These are phyloP conservation scores for Penicillium sp. DNA, from an alignment of 2,329 filamentous ascomycete genomes.

Conservation along the genomic window DNA sequence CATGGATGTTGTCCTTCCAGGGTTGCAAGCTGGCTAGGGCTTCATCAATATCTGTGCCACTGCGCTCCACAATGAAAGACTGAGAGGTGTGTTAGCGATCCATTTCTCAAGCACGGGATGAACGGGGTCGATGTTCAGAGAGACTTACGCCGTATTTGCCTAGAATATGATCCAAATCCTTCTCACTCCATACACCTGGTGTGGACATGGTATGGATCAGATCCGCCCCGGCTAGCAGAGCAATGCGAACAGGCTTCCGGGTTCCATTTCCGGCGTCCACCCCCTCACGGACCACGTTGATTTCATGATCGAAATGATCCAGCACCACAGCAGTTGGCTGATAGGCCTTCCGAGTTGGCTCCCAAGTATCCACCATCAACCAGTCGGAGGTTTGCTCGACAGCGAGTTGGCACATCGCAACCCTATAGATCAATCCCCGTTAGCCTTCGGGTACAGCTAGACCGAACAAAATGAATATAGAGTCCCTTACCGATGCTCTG, in stretches of 20 bases:
- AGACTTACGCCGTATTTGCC: slow-evolving; percentile 66
- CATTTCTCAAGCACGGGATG: neutral
- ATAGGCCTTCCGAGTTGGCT: slow-evolving; percentile 80
- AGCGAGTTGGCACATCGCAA: slow-evolving; percentile 84
- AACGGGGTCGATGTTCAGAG: neutral
- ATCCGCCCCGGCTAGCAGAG: slow-evolving; percentile 76
- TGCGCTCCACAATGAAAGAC: slow-evolving; percentile 82
- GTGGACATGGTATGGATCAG: slow-evolving; percentile 71
- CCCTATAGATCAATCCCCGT: slow-evolving; percentile 38
- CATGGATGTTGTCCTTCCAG: slow-evolving; percentile 82
- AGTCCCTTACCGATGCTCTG: slow-evolving; percentile 59
- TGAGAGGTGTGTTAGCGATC: slow-evolving; percentile 14
- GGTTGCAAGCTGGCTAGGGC: slow-evolving; percentile 76
- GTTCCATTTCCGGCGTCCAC: slow-evolving; percentile 65
- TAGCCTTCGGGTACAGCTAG: neutral
- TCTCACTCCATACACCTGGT: slow-evolving; percentile 72
- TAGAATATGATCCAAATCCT: slow-evolving; percentile 84
- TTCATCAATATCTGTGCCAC: slow-evolving; percentile 83
- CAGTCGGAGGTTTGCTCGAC: slow-evolving; percentile 69
- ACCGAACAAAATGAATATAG: neutral
- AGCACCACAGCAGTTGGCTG: slow-evolving; percentile 85
- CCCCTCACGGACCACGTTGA: slow-evolving; percentile 75
- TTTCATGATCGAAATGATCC: slow-evolving; percentile 87
- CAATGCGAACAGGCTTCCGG: slow-evolving; percentile 68
- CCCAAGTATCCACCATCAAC: slow-evolving; percentile 86